A percentile compares a stretch with the other conserved stretches of the same genome.
phyloP scores from a whole-genome alignment of 371 early-diverging fungal species.

The Pancytospora epiphaga region DNA sequence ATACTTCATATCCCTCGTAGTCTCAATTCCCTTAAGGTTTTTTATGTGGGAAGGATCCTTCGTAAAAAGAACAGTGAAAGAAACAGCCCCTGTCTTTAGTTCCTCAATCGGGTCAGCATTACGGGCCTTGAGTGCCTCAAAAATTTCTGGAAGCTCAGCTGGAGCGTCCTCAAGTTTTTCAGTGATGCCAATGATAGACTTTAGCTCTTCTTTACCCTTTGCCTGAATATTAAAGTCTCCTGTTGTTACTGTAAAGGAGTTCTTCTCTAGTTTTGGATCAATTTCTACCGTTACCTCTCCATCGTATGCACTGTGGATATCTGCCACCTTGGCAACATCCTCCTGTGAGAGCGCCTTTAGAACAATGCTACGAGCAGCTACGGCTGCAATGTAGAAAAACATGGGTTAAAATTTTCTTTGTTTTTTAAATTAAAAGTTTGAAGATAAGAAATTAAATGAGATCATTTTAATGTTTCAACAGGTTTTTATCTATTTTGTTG shows the following conservation, averaged over 20 bases:
- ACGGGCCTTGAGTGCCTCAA: neutral
- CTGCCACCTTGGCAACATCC: neutral
- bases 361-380: neutral
- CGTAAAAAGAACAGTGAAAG: slow-evolving; percentile 29
- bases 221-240: neutral
- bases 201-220: neutral
- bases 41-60: slow-evolving; percentile 2
- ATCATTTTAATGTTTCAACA: too few species aligned
- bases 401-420: too few species aligned
- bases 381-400: too few species aligned
- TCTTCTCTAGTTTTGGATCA: neutral
- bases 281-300: neutral
- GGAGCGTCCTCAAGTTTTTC: neutral
- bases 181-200: neutral
- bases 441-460: too few species aligned
- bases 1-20: neutral
- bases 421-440: too few species aligned
- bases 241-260: neutral
- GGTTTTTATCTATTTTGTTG: too few species aligned
- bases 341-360: neutral
- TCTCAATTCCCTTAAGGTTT: slow-evolving; percentile 5
- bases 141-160: neutral
- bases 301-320: neutral
- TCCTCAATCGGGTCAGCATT: slow-evolving; percentile 11
- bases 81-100: slow-evolving; percentile 12